phyloP scores from a whole-genome alignment of 257 asterid genomes.

The Ballota nigra region DNA sequence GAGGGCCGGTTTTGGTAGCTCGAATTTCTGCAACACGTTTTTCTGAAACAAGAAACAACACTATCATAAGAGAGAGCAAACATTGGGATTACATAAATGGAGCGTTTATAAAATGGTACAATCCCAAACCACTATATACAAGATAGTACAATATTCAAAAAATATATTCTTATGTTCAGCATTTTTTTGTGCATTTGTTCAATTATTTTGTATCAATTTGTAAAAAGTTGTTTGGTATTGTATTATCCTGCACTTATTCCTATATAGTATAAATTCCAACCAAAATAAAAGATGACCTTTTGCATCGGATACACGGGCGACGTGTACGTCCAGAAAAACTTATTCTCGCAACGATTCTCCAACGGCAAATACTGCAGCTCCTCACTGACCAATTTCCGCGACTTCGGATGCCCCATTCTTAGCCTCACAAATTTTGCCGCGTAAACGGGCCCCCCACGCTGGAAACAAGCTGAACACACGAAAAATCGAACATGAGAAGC shows the following conservation, averaged over 20 bases:
- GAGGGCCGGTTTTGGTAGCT: conserved; percentile 70
- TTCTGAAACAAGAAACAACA: conserved; percentile 44
- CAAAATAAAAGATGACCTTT: conserved; percentile 43
- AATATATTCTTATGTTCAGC: too few species aligned
- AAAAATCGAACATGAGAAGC: background rate
- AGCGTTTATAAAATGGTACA: too few species aligned
- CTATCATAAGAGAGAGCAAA: background rate
- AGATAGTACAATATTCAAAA: too few species aligned
- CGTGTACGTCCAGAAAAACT: conserved; percentile 71
- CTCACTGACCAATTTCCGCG: conserved; percentile 24
- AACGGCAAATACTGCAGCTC: conserved; percentile 32
- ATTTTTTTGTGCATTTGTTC: too few species aligned
- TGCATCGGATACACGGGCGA: conserved; percentile 68
- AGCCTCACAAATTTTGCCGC: conserved; percentile 66
- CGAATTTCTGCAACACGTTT: conserved; percentile 65
- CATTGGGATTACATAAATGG: too few species aligned
- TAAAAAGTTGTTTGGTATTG: too few species aligned
- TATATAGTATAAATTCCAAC: background rate
- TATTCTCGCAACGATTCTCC: conserved; percentile 57
- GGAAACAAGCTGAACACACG: conserved; percentile 58
- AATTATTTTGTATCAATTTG: too few species aligned
- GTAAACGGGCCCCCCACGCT: conserved; percentile 58
- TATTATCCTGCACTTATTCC: too few species aligned
- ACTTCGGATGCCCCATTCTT: conserved; percentile 64
- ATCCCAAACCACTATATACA: too few species aligned